phyloP scores from a whole-genome alignment of 345 rosid species.

The Hypericum perforatum region DNA sequence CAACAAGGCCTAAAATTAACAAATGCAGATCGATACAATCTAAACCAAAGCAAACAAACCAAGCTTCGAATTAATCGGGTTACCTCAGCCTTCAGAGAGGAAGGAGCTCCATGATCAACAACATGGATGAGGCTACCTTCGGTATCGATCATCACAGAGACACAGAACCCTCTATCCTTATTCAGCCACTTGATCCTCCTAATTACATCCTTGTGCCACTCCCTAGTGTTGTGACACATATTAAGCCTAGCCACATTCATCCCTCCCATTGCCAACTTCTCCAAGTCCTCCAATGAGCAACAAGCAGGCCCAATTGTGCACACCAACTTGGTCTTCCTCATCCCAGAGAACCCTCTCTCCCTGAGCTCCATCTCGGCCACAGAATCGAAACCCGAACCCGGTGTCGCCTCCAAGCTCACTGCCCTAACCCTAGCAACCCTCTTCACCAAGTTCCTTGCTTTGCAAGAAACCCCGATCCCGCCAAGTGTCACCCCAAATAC shows the following conservation, averaged over 20 bases:
- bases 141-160: conserved; percentile 63
- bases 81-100: conserved; percentile 37
- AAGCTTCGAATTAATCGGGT: background rate
- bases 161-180: conserved; percentile 42
- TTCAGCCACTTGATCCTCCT: conserved; percentile 48
- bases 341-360: conserved; percentile 53
- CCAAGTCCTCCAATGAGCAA: conserved; percentile 43
- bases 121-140: conserved; percentile 74
- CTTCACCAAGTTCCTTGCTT: conserved; percentile 14
- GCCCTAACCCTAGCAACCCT: conserved; percentile 21
- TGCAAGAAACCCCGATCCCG: conserved; percentile 12
- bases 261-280: conserved; percentile 50
- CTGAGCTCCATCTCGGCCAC: conserved; percentile 45
- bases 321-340: conserved; percentile 70
- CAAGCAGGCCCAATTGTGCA: conserved; percentile 70
- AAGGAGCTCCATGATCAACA: conserved; percentile 61
- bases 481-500: conserved; percentile 11
- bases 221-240: conserved; percentile 61
- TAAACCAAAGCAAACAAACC: background rate
- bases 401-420: conserved; percentile 6
- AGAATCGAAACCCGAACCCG: conserved; percentile 33
- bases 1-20: too few species aligned
- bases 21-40: background rate
- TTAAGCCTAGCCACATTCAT: conserved; percentile 75
- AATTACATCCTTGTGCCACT: conserved; percentile 57